Base-by-base conservation (phyloP, 495 filamentous ascomycete species). In the Clohesyomyces aquaticus region DNA sequence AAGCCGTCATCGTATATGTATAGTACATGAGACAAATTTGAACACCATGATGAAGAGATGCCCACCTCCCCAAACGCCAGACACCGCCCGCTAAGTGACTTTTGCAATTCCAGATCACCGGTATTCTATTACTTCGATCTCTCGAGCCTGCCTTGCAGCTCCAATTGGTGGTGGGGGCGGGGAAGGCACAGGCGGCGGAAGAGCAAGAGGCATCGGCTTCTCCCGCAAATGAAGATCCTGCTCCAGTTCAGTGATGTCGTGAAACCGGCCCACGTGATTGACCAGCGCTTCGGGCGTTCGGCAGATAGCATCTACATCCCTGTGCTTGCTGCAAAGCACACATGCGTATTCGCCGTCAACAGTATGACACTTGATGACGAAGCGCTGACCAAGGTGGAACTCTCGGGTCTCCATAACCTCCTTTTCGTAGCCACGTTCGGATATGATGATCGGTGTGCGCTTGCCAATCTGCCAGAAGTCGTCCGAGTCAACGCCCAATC, bases 341-440 rank as follows among this genome's bases (percentile, higher is more conserved):
- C 73, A 75, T 2, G 69, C 73, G 55, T 63, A 75, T 41, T 71
- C 61, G 12, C 71, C 73, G 22, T 69, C 47, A 4, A 51, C 54
- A 1, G 70, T 71, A 47, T 75, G 73, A 47, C 61, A 72, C 42
- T 75, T 75, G 57, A 75, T 49, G 19, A 75, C 62, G 43, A 75
- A 69, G 3, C 73, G 53, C 25, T 69, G 63, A 18, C 52, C 62
- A 19, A 75, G 56, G 23, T 59, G 56, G 48, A 68, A 70, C 45
- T 68, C 58, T 19, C 65, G 27, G 26, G 62, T 70, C 42, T 61
- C 64, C 26, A 59, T 22, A 26, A 67, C 25, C 35, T 68, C 54
- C 52, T 61, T 61, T 22, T 70, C 70, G 46, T 60, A 66, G n/a
- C 62, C 42, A 26, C 35, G 52, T 32, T 63, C 61, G 0, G 48